Evolutionary conservation across 2,329 filamentous ascomycete species (phyloP).

Genomic region (Nakataea oryzae): DNA sequence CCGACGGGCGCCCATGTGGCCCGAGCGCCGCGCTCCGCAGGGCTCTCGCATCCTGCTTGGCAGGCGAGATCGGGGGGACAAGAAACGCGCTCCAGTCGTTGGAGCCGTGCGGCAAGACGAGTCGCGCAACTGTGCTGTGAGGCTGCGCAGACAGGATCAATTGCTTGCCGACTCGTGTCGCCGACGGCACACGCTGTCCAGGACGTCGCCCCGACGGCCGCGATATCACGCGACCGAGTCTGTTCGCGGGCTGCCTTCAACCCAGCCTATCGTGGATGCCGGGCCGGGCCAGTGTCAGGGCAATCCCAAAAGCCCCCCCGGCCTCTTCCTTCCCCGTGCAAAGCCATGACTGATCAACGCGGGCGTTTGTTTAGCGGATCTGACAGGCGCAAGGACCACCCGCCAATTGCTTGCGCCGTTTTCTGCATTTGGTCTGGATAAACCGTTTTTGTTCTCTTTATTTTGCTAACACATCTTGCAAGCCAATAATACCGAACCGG

Average conservation of each 20-base stretch:
- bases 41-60: no score
- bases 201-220: neutral
- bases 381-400: neutral
- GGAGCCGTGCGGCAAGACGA: no score
- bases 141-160: no score
- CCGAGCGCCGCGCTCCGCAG: neutral
- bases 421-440: neutral
- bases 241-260: neutral
- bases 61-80: no score
- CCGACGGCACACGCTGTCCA: neutral
- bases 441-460: neutral
- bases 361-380: neutral
- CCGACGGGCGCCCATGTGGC: neutral
- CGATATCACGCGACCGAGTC: neutral
- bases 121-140: no score
- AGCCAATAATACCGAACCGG: no score
- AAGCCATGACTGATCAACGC: neutral
- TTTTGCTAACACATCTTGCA: neutral
- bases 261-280: neutral
- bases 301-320: no score
- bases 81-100: no score
- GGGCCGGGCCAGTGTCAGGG: no score
- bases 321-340: no score
- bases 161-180: neutral
- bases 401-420: neutral